Evolutionary conservation across 2,329 filamentous ascomycete species (phyloP), one percentile per base, ranked within the genome.

Genomic region (Talaromyces albobiverticillius): DNA sequence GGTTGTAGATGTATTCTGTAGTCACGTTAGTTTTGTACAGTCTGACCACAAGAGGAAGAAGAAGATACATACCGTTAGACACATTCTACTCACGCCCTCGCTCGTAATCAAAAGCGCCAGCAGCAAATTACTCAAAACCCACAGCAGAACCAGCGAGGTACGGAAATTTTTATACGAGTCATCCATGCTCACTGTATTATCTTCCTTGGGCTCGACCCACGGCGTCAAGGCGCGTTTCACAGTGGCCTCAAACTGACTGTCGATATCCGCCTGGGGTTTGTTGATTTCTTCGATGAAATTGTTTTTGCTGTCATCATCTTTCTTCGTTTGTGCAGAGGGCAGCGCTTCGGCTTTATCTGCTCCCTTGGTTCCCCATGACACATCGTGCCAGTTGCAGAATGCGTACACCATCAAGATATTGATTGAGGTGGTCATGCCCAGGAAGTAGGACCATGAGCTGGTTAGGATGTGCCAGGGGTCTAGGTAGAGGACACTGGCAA

Each of bases 381-480:
- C 94, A 78, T 99, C 94, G 76, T 99, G 94, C 94, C 93, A 97
- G 79, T 99, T 99, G 86, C 91, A 95, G 83, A 96, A 99, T 57
- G 94, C 91, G 76, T 99, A 99, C 53, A 99, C 91, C 83, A 95
- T 97, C 67, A 99, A 87, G 63, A 99, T 95, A 81, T 99, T 99
- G 85, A 96, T 93, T 77, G 96, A 99, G 14, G 91, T 95, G 11
- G 93, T 95, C 83, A 94, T 94, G 69, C 96, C 84, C 54, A 96
- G 77, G 64, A 97, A 79, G 72, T 99, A 99, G 69, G 89, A 85
- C n/a, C 88, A 88, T 84, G 96, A 99, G 3, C 93, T 96, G 69
- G 94, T 94, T 79, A 99, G 95, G 93, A 99, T 97, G 83, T 99
- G 94, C 94, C 94, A 99, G 22, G 94, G 94, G 73, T 99, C 94